Evolutionary conservation across 805 yeast species (phyloP).

Genomic region (Hagleromyces aurorensis): DNA sequence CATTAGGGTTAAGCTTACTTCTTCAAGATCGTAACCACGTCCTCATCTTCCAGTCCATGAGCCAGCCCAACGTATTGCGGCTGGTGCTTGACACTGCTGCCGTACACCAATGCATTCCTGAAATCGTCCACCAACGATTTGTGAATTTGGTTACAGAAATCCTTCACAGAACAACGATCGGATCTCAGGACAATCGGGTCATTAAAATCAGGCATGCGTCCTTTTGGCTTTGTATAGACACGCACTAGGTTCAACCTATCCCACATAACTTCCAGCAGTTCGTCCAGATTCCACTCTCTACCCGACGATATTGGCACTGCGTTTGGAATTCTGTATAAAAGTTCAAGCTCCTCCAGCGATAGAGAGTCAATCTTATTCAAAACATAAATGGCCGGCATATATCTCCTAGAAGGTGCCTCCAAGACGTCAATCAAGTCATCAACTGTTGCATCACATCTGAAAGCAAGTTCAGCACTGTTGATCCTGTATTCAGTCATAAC

Average conservation of each 20-base stretch:
- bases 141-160: conserved; percentile 94
- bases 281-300: conserved; percentile 95
- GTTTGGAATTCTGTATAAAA: conserved; percentile 86
- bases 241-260: conserved; percentile 81
- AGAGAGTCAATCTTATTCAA: conserved; percentile 94
- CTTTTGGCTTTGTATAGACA: conserved; percentile 96
- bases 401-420: conserved; percentile 83
- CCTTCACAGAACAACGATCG: conserved; percentile 80
- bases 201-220: conserved; percentile 82
- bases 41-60: conserved; percentile 87
- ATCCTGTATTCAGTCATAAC: conserved; percentile 94
- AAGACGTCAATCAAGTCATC: conserved; percentile 93
- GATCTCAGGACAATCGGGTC: conserved; percentile 91
- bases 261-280: conserved; percentile 94
- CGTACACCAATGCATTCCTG: conserved; percentile 87
- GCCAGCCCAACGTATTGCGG: conserved; percentile 91
- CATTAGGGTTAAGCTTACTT: no score
- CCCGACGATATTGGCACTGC: conserved; percentile 97
- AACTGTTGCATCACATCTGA: conserved; percentile 95
- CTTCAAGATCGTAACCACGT: conserved; percentile 90
- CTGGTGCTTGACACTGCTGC: conserved; percentile 93
- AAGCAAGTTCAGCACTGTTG: conserved; percentile 91
- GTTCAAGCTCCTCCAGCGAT: conserved; percentile 85
- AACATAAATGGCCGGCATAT: conserved; percentile 92
- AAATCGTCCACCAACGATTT: conserved; percentile 90